Conservation (phyloP, 768 basidiomycete species). For the Hemileccinum rubropunctum region DNA sequence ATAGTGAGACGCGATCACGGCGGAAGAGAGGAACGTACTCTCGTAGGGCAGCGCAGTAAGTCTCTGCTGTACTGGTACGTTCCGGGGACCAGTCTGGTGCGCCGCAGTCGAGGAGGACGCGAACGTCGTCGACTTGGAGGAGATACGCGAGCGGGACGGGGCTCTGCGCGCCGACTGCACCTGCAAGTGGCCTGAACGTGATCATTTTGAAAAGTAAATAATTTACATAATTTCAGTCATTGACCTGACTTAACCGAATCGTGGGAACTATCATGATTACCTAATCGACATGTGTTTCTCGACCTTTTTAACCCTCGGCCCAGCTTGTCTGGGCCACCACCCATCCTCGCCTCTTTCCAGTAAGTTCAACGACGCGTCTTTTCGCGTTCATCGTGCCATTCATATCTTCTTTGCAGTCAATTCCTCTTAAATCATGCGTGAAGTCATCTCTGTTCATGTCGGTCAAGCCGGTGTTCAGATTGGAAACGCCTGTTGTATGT, state of each 20-base stretch:
- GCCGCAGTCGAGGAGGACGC: constrained; percentile 93
- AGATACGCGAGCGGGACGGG: constrained; percentile 77
- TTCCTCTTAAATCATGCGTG: constrained; percentile 60
- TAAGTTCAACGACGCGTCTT: constrained; percentile 31
- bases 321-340: constrained; percentile 28
- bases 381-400: constrained; percentile 19
- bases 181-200: constrained; percentile 90
- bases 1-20: constrained; percentile 3
- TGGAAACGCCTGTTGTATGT: constrained; percentile 98
- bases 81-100: constrained; percentile 85
- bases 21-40: constrained; percentile 46
- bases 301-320: constrained; percentile 42
- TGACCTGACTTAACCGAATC: constrained; percentile 11
- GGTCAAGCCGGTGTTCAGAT: constrained; percentile 98
- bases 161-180: constrained; percentile 66
- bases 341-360: constrained; percentile 31
- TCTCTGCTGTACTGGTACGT: constrained; percentile 26
- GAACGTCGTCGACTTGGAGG: constrained; percentile 91
- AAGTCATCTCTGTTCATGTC: constrained; percentile 98
- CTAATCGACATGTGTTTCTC: constrained; percentile 34
- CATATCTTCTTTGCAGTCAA: constrained; percentile 4
- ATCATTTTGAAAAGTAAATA: constrained; percentile 56
- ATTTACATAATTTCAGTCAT: neutral
- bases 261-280: constrained; percentile 28
- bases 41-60: constrained; percentile 65